These are phyloP conservation scores for Trametes sp. DNA, from an alignment of 1,284 basidiomycete genomes.

Conservation along the genomic window DNA sequence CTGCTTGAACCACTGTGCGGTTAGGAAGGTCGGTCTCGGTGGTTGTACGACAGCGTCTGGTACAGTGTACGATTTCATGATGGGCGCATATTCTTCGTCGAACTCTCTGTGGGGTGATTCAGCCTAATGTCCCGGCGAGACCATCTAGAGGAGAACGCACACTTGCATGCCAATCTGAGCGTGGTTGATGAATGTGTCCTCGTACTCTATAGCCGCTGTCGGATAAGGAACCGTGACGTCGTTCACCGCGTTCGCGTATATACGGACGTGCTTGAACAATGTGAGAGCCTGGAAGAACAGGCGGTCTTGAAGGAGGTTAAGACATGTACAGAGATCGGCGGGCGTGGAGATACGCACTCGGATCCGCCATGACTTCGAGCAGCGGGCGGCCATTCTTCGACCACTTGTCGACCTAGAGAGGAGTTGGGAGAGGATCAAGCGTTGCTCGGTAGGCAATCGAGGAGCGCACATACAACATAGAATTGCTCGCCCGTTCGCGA, in stretches of 20 bases:
- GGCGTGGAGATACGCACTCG: constrained; percentile 54
- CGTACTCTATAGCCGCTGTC: constrained; percentile 74
- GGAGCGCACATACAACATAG: constrained; percentile 31
- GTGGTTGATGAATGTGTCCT: constrained; percentile 74
- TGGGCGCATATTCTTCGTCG: constrained; percentile 59
- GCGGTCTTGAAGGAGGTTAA: constrained; percentile 52
- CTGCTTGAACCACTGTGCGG: constrained; percentile 56
- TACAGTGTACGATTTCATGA: constrained; percentile 59
- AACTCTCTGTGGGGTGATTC: constrained; percentile 52
- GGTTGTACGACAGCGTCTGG: constrained; percentile 50
- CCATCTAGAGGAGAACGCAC: constrained; percentile 46
- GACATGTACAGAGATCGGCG: not conserved
- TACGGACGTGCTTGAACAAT: constrained; percentile 72
- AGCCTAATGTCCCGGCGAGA: not conserved
- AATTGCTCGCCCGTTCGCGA: constrained; percentile 79
- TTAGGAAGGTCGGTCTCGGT: constrained; percentile 48
- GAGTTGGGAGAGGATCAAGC: not conserved
- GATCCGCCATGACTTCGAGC: constrained; percentile 87
- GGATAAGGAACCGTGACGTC: constrained; percentile 86
- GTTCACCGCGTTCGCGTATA: constrained; percentile 88
- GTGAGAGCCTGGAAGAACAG: constrained; percentile 82
- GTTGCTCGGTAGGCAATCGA: no score
- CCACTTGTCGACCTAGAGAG: constrained; percentile 68
- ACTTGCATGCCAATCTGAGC: constrained; percentile 66
- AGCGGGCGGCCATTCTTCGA: constrained; percentile 73